A percentile compares a stretch with the other conserved stretches of the same genome.
phyloP scores from a whole-genome alignment of 495 filamentous ascomycete species.

The Annulohypoxylon stygium region DNA sequence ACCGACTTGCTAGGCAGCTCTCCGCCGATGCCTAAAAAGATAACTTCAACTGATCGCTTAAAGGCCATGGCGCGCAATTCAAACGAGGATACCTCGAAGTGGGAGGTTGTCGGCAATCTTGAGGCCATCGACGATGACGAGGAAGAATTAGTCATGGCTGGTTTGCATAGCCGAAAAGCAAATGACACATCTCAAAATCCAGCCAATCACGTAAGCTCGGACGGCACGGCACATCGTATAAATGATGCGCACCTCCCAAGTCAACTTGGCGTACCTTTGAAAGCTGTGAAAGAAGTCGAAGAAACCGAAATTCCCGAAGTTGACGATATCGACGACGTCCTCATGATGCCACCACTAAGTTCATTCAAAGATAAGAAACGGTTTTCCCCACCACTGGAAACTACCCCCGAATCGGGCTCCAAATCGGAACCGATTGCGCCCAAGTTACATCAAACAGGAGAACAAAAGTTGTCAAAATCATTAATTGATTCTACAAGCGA shows the following conservation, averaged over 20 bases:
- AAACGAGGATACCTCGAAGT: conserved; percentile 58
- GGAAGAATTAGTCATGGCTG: conserved; percentile 50
- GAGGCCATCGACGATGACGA: conserved; percentile 51
- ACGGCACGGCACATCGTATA: conserved; percentile 35
- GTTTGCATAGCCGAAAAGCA: conserved; percentile 37
- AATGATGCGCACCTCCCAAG: conserved; percentile 37
- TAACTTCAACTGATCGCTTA: conserved; percentile 61
- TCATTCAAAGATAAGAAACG: conserved; percentile 50
- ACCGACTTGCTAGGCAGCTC: conserved; percentile 57
- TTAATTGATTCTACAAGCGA: not conserved
- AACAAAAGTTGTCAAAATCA: conserved; percentile 4
- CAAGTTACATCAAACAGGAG: not conserved
- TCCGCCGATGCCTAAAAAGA: conserved; percentile 58
- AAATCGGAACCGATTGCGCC: conserved; percentile 12
- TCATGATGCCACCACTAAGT: conserved; percentile 46
- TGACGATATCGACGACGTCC: conserved; percentile 38
- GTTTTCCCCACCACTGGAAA: conserved; percentile 42
- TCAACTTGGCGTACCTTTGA: conserved; percentile 29
- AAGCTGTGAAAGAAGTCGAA: conserved; percentile 30
- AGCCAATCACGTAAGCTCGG: conserved; percentile 8
- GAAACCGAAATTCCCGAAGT: conserved; percentile 24
- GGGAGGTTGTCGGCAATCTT: conserved; percentile 57
- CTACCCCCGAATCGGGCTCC: conserved; percentile 13
- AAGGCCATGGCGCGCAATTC: conserved; percentile 59
- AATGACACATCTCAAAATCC: conserved; percentile 22